Evolutionary conservation across 2,329 filamentous ascomycete genomes (phyloP), one percentile per base, ranked within the genome.

Genomic region (Plectosphaerella sp.): DNA sequence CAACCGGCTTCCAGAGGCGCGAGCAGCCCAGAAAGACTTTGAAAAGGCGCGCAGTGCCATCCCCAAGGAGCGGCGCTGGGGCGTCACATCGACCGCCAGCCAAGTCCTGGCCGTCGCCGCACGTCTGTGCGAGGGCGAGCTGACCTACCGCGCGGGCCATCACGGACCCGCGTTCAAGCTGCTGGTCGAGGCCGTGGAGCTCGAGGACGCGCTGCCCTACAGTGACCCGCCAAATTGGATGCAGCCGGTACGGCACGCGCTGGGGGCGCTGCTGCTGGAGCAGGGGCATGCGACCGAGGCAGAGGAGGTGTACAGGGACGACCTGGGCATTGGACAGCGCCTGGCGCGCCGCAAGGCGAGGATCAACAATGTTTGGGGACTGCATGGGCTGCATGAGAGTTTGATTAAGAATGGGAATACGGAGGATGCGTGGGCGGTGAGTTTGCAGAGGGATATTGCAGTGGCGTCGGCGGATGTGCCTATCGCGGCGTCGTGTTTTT

Each of bases 171-270:
- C 87, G 0, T 90, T 88, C 61, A 61, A 68, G 3, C 74, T 80
- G 49, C 70, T 91, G 3, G 75, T 77, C 2, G 71, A 70, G 11
- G 77, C 86, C 0, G 81, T 88, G 20, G 62, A 68, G 1, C 73
- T 80, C 3, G 84, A 89, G 56, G 86, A 88, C 59, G 67, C 64
- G 0, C 73, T 91, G 25, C 82, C 82, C 0, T 91, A 88, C 55
- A 83, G 86, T 47, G 88, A 91, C 63, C 87, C 88, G 0, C 90
- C 87, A 87, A 84, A 84, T 0, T 91, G 87, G 87, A 89, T 91
- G 86, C 84, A 88, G 62, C 87, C 87, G 0, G 80, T 82, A 0
- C 74, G 86, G 4, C 87, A 91, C 64, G 87, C 87, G 0, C 86
- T 86, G 49, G 87, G 83, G 1, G 87, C 87, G 0, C 71, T 91